Evolutionary conservation across 202 grass and related monocot genomes (phyloP).

Genomic region (Cymbopogon flexuosus): DNA sequence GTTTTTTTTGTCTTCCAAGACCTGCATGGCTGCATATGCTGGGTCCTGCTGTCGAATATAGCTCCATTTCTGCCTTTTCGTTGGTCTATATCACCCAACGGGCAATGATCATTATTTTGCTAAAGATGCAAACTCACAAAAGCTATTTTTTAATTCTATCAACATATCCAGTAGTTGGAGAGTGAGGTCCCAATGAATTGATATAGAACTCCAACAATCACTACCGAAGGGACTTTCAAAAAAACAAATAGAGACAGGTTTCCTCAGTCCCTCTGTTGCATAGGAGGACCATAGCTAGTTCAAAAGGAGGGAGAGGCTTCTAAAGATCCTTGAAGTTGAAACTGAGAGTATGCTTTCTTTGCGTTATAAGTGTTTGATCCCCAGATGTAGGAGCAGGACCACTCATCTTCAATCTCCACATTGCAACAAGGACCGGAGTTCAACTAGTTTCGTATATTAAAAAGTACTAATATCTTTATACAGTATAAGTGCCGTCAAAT

Average conservation of each 20-base stretch:
- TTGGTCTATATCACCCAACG: not conserved
- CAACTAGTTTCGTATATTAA: not conserved
- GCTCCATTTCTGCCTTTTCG: not conserved
- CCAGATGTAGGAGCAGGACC: not conserved
- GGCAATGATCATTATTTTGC: not conserved
- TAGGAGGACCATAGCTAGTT: not conserved
- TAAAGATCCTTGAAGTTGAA: not conserved
- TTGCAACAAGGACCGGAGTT: not conserved
- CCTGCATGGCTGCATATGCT: too few relatives aligned
- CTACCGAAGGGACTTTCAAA: not conserved
- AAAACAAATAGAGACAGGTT: not conserved
- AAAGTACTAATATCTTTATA: not conserved
- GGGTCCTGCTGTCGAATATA: not conserved
- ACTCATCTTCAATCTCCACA: not conserved
- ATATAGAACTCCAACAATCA: not conserved
- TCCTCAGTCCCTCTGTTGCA: not conserved
- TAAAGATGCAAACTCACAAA: not conserved
- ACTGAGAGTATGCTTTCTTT: not conserved
- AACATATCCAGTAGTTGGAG: not conserved
- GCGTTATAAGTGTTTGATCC: not conserved
- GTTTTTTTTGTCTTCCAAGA: not conserved
- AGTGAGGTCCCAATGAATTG: not conserved
- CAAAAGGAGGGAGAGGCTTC: not conserved
- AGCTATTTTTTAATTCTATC: not conserved
- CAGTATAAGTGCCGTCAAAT: not conserved